These are phyloP conservation scores for Neophaeococcomyces mojaviensis DNA, from an alignment of 2,329 filamentous ascomycete genomes.

Conservation along the genomic window DNA sequence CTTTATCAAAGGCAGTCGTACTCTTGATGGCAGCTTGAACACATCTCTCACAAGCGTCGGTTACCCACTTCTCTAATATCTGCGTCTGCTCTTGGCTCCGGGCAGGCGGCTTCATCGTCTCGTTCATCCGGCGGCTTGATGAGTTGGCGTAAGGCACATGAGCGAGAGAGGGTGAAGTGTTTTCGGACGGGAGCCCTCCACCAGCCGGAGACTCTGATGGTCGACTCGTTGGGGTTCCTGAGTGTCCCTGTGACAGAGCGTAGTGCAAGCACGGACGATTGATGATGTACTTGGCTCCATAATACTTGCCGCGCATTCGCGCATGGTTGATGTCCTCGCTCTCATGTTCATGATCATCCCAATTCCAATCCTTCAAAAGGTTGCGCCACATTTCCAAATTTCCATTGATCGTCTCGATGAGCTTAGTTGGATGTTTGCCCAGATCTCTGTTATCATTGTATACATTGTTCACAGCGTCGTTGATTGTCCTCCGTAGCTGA, in stretches of 20 bases:
- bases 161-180: slow-evolving; percentile 30
- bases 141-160: slow-evolving; percentile 25
- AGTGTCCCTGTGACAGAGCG: slow-evolving; percentile 40
- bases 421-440: slow-evolving; percentile 38
- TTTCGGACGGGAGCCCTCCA: slow-evolving; percentile 27
- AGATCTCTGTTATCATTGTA: slow-evolving; percentile 32
- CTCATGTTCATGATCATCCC: slow-evolving; percentile 62
- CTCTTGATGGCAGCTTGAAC: slow-evolving; percentile 73
- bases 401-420: slow-evolving; percentile 37
- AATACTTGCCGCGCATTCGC: slow-evolving; percentile 85
- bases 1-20: slow-evolving; percentile 70
- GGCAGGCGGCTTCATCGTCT: slow-evolving; percentile 28
- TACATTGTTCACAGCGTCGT: slow-evolving; percentile 25
- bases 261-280: slow-evolving; percentile 68
- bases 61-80: slow-evolving; percentile 24
- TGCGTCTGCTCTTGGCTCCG: slow-evolving; percentile 22
- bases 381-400: slow-evolving; percentile 48
- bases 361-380: slow-evolving; percentile 45
- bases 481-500: slow-evolving; percentile 42
- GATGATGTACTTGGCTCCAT: slow-evolving; percentile 83
- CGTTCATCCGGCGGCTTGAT: slow-evolving; percentile 28
- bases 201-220: slow-evolving; percentile 28
- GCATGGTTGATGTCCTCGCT: slow-evolving; percentile 71
- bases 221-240: slow-evolving; percentile 10
- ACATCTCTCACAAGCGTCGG: slow-evolving; percentile 40